Conservation (phyloP, 768 basidiomycete species). For the Leucocoprinus birnbaumii region DNA sequence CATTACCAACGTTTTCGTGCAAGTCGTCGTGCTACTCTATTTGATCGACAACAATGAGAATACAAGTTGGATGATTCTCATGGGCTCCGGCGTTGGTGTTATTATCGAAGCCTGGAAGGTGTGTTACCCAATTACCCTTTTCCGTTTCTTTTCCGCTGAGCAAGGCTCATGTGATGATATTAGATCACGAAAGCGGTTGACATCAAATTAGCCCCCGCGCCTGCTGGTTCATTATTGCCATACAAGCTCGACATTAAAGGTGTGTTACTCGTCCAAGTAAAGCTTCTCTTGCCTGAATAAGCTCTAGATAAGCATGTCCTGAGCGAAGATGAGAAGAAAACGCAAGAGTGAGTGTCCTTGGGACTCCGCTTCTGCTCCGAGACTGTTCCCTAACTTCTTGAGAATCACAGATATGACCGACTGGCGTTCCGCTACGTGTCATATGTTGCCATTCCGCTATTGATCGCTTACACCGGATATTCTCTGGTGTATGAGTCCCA, state of each 20-base stretch:
- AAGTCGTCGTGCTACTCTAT: constrained; percentile 85
- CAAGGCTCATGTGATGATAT: constrained; percentile 13
- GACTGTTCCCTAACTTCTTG: constrained; percentile 11
- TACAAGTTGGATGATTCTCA: constrained; percentile 97
- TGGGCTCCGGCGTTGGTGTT: constrained; percentile 80
- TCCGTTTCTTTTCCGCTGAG: constrained; percentile 9
- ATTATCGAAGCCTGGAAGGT: constrained; percentile 95
- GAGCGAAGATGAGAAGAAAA: constrained; percentile 96
- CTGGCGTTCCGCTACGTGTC: constrained; percentile 95
- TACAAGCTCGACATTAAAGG: constrained; percentile 83
- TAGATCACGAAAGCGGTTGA: constrained; percentile 91
- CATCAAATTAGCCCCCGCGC: constrained; percentile 62
- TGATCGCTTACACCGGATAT: constrained; percentile 75
- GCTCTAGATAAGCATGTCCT: constrained; percentile 87
- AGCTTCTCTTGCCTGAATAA: constrained; percentile 6
- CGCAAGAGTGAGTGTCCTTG: constrained; percentile 73
- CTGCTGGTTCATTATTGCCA: constrained; percentile 66
- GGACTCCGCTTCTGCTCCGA: background rate
- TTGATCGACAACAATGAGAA: constrained; percentile 94
- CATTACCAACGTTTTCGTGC: constrained; percentile 92
- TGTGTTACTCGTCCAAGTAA: constrained; percentile 25
- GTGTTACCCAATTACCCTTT: constrained; percentile 15
- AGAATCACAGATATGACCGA: constrained; percentile 68
- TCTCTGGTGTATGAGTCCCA: constrained; percentile 83
- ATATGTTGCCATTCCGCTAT: constrained; percentile 81